Conservation (phyloP, 768 basidiomycete species). For the Termitomyces sp. region DNA sequence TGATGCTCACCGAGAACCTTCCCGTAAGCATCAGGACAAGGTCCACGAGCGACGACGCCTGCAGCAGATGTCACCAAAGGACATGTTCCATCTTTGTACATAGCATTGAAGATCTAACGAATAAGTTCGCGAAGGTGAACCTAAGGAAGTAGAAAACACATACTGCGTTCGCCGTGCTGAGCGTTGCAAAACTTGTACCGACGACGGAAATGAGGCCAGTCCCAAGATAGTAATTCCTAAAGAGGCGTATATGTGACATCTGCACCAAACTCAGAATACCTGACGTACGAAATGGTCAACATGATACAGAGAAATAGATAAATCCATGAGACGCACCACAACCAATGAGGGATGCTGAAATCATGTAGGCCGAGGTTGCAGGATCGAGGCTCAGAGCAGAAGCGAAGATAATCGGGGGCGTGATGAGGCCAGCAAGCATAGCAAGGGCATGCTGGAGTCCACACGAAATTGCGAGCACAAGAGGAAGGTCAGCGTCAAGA, state of each 20-base stretch:
- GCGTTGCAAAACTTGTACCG: slow-evolving; percentile 76
- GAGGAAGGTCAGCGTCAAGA: slow-evolving; percentile 66
- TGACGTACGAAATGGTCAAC: slow-evolving; percentile 19
- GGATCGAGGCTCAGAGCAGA: slow-evolving; percentile 56
- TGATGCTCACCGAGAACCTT: slow-evolving; percentile 56
- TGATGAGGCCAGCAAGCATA: slow-evolving; percentile 81
- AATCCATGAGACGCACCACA: slow-evolving; percentile 46
- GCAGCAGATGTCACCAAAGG: slow-evolving; percentile 51
- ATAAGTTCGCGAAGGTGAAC: not conserved
- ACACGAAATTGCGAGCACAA: slow-evolving; percentile 66
- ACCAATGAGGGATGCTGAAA: slow-evolving; percentile 78
- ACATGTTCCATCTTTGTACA: slow-evolving; percentile 81
- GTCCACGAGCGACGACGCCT: slow-evolving; percentile 51
- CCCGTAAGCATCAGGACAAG: slow-evolving; percentile 82
- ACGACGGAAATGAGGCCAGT: slow-evolving; percentile 83
- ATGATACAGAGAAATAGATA: slow-evolving; percentile 1
- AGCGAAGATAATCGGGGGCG: slow-evolving; percentile 80
- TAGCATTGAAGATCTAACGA: slow-evolving; percentile 62
- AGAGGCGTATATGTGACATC: slow-evolving; percentile 66
- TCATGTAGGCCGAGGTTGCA: slow-evolving; percentile 66
- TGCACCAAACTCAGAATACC: slow-evolving; percentile 76
- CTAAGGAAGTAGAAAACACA: slow-evolving; percentile 16
- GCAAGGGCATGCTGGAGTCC: slow-evolving; percentile 77
- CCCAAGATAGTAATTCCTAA: slow-evolving; percentile 62
- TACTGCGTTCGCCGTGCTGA: slow-evolving; percentile 69